Base-by-base conservation (phyloP, 2,329 filamentous ascomycete species). In the Fusarium incarnatum region DNA sequence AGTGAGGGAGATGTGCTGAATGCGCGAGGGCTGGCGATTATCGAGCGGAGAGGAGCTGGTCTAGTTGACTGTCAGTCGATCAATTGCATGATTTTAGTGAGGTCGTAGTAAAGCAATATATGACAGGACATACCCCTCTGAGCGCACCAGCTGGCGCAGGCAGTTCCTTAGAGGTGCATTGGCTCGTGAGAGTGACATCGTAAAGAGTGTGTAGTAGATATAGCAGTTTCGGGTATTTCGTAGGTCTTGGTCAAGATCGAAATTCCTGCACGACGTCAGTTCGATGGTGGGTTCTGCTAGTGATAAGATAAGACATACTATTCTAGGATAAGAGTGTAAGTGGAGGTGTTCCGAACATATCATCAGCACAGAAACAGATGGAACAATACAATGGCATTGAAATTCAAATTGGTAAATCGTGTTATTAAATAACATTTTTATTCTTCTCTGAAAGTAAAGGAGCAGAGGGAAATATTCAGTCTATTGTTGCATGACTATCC, bases 1-100 rank as follows among this genome's bases (percentile, higher is more conserved):
- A 79, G 68, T 1, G 65, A 22, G 3, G 72, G 30, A 10, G 77
- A 77, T 40, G 73, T 73, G 71, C 68, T 76, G 71, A 82, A 80
- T 42, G 67, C 30, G 6, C 79, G 80, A 34, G 49, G 57, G 20
- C 44, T 40, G 32, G 53, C 47, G 46, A 52, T 22, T 28, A 58
- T 52, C 58, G 50, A 64, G 56, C 42, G 60, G 64, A 72, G 64
- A 30, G 74, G 63, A 60, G 65, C 53, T 56, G 44, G 41, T 49
- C 73, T 74, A 22, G 32, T 44, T 28, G 23, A 34, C 32, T 32
- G 49, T 72, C 57, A 73, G 68, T 73, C 22, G 48, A 32, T 71
- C 56, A 53, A 53, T 58, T 34, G 27, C 40, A 65, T 60, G 60
- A 27, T 42, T 28, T 37, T 12, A 22, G 8, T 46, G 30, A 22